Evolutionary conservation across 2,329 filamentous ascomycete species (phyloP).

Genomic region (Fusarium hostae): DNA sequence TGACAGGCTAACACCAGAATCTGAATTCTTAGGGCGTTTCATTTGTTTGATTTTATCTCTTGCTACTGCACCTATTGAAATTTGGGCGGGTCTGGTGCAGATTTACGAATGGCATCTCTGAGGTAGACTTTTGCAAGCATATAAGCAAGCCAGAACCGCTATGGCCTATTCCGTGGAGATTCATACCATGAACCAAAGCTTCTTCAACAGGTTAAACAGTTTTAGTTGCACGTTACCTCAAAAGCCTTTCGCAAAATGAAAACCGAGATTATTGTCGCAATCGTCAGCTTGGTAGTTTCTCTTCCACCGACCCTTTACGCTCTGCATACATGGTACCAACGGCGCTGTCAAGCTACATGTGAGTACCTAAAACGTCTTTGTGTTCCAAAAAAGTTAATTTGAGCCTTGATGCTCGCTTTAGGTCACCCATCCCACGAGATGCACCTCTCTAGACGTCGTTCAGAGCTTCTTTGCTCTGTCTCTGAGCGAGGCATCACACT

Average conservation of each 20-base stretch:
- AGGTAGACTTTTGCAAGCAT: not conserved
- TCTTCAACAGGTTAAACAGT: no score
- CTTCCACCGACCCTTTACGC: rapidly evolving
- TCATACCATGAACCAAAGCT: no score
- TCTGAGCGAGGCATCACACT: not conserved
- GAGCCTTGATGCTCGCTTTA: rapidly evolving
- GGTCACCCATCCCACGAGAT: not conserved
- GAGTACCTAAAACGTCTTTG: rapidly evolving
- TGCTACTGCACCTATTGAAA: not conserved
- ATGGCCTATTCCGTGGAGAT: not conserved
- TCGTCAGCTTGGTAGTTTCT: not conserved
- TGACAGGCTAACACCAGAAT: not conserved
- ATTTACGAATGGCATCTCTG: no score
- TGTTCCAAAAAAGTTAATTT: rapidly evolving
- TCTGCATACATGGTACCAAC: rapidly evolving
- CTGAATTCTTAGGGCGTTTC: rapidly evolving
- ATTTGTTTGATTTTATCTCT: not conserved
- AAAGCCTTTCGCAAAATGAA: not conserved
- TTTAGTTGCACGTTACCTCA: no score
- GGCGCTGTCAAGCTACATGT: rapidly evolving
- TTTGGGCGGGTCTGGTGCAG: no score
- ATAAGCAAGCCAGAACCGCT: not conserved
- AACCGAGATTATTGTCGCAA: rapidly evolving
- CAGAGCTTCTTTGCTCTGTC: rapidly evolving
- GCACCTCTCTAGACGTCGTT: rapidly evolving